Percentiles rank a stretch among this genome's conserved stretches.
Evolutionary conservation across 2,329 filamentous ascomycete species (phyloP).

Genomic region (Colletotrichum graminicola): DNA sequence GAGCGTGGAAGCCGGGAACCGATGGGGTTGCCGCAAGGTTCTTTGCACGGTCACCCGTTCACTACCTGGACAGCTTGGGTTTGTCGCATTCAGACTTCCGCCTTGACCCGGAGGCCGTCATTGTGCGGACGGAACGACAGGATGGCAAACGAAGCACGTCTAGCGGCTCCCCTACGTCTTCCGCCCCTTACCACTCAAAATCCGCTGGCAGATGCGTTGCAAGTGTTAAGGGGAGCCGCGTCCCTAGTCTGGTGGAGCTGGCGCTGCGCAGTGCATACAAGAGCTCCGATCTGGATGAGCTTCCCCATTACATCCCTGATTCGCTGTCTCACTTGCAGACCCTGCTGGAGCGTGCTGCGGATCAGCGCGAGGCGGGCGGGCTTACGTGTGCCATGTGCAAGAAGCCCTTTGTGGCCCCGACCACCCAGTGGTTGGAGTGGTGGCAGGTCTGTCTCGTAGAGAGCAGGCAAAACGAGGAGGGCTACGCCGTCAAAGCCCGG

Average conservation of each 20-base stretch:
- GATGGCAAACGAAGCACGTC: constrained; percentile 25
- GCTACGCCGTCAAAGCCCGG: constrained; percentile 18
- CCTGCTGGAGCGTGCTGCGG: constrained; percentile 55
- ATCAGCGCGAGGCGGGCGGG: constrained; percentile 62
- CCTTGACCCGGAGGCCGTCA: constrained; percentile 40
- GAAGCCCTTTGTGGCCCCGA: constrained; percentile 62
- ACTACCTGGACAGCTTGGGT: constrained; percentile 47
- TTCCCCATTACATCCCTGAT: constrained; percentile 58
- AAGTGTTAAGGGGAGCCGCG: constrained; percentile 48
- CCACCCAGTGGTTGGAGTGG: constrained; percentile 74
- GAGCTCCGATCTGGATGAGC: constrained; percentile 56
- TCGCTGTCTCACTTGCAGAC: constrained; percentile 55
- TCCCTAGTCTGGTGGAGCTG: constrained; percentile 65
- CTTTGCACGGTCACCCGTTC: constrained; percentile 47
- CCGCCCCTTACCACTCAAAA: constrained; percentile 35
- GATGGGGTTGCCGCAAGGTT: constrained; percentile 41
- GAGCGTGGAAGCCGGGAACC: constrained; percentile 29
- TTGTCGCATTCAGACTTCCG: constrained; percentile 45
- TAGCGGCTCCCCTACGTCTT: constrained; percentile 39
- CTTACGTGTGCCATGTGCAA: constrained; percentile 65
- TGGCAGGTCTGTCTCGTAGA: constrained; percentile 54
- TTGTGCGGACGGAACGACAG: constrained; percentile 26
- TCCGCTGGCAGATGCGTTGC: constrained; percentile 33
- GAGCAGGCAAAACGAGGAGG: constrained; percentile 28
- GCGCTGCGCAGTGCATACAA: constrained; percentile 61